Evolutionary conservation across 805 yeast species (phyloP), one percentile per base, ranked within the genome.

Genomic region (Sungouiozyma ichnusensis): DNA sequence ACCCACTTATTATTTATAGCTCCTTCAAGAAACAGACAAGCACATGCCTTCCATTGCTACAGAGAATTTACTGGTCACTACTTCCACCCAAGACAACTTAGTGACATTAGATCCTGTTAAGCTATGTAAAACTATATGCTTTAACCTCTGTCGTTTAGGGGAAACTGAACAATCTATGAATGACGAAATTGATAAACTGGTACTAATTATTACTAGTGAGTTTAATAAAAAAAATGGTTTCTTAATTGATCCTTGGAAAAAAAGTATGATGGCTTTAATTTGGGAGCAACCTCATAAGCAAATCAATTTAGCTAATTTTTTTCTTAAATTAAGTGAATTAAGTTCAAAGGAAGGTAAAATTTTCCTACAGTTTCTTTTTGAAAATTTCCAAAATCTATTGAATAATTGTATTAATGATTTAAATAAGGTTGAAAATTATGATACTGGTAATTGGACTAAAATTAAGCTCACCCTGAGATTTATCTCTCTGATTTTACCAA

Each of bases 231-330:
- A 75, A 37, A 74, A 70, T 42, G 66, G 66, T 36, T 72, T 79
- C 46, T 64, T 82, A 42, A 62, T 58, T 18, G 72, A 78, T 2
- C 63, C 83, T 11, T 61, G 82, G 43, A 68, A 71, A 24, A 24
- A 11, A 38, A 81, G 81, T 1, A 50, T 85, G 16, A 69, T 71
- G 42, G 82, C 92, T 2, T 69, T 82, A 34, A 69, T 80, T 9
- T 63, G 73, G 31, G 97, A 90, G 58, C 95, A 87, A 60, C 97
- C 97, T 0, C 94, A 86, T 49, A 90, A 86, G 58, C 72, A 81
- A 43, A 74, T 77, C 14, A 69, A 76, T 18, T 57, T 87, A 40
- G 71, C 83, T 18, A 75, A 77, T 8, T 66, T 85, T 47, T 60
- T 85, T 5, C 69, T 78, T 49, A 63, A 77, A 16, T 74, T 83